Base-by-base conservation (phyloP, 768 basidiomycete species). In the Leccinellum luteum region DNA sequence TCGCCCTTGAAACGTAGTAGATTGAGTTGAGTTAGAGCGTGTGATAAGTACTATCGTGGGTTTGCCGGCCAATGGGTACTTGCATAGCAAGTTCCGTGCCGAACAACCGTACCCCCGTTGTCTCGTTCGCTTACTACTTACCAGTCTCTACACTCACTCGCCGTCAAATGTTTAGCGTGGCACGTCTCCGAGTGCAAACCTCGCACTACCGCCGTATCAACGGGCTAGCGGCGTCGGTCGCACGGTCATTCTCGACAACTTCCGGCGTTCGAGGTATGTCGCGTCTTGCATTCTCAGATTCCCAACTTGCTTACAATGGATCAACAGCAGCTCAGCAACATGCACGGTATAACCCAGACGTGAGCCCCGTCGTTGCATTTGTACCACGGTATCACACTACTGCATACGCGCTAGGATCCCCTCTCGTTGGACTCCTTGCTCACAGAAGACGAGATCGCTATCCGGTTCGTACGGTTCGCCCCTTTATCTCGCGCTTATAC, bases 381-480 rank as follows among this genome's bases (percentile, higher is more conserved):
- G 10, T 47, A 51, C 31, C 27, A 47, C 14, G 12, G n/a, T 60
- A 43, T 58, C 38, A 63, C 61, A 28, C n/a, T 53, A 25, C 23
- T 21, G 19, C 48, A 9, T 35, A n/a, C 17, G 32, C 25, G 45
- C 6, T 56, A 94, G 92, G 95, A 98, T 69, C 90, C 94, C 0
- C 75, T 98, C 62, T 83, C 83, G 64, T 66, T 94, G 28, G 89
- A 93, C 58, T 84, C 85, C 0, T 79, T 91, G 41, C 75, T 98
- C 60, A 91, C 91, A 0, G 93, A 94, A 52, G 96, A 97, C 35
- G 96, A 98, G 74, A 79, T 84, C 62, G 89, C 90, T 14, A 89
- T 97, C 64, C 84, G 93, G 94, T 94, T 58, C 25, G 61, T 44
- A 4, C 41, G 45, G 79, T 63, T 56, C 17, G 3, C 19, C 30